Percentiles rank a stretch among this genome's conserved stretches.
Conservation (phyloP, 495 filamentous ascomycete genomes). For the Glutinoglossum americanum region DNA sequence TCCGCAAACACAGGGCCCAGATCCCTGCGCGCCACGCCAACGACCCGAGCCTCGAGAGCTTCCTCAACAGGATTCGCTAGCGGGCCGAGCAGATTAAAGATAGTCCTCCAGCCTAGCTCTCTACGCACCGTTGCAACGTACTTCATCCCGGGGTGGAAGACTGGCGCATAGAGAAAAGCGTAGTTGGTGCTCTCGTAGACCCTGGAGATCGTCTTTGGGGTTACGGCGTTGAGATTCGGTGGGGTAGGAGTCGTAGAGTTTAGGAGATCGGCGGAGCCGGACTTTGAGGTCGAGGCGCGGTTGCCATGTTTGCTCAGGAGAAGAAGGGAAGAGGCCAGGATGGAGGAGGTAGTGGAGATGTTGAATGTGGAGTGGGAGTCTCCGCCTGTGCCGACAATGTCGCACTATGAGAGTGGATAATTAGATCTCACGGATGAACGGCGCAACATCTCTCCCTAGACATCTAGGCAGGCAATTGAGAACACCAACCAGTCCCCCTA, state of each 20-base stretch:
- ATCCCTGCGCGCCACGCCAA: conserved; percentile 73
- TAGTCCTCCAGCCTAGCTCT: conserved; percentile 72
- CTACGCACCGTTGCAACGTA: conserved; percentile 65
- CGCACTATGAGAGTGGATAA: conserved; percentile 32
- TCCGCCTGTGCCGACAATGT: conserved; percentile 95
- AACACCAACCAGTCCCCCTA: conserved; percentile 38
- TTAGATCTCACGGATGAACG: not conserved
- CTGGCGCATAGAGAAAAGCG: conserved; percentile 86
- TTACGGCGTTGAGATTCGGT: conserved; percentile 52
- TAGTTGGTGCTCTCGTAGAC: conserved; percentile 70
- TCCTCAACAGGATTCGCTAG: conserved; percentile 70
- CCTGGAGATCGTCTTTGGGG: conserved; percentile 37
- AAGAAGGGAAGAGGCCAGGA: conserved; percentile 66
- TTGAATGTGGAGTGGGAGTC: conserved; percentile 97
- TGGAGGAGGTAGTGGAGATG: conserved; percentile 82
- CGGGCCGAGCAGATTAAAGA: conserved; percentile 91
- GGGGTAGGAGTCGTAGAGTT: conserved; percentile 41
- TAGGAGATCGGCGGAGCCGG: conserved; percentile 85
- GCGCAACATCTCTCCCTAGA: conserved; percentile 4
- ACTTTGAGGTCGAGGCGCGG: conserved; percentile 82
- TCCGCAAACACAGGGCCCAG: conserved; percentile 76
- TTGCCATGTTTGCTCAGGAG: conserved; percentile 90
- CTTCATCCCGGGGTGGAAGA: conserved; percentile 87
- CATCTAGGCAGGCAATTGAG: conserved; percentile 1
- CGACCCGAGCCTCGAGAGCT: conserved; percentile 65